Evolutionary conservation across 805 yeast species (phyloP).

Genomic region (Candida easanensis): DNA sequence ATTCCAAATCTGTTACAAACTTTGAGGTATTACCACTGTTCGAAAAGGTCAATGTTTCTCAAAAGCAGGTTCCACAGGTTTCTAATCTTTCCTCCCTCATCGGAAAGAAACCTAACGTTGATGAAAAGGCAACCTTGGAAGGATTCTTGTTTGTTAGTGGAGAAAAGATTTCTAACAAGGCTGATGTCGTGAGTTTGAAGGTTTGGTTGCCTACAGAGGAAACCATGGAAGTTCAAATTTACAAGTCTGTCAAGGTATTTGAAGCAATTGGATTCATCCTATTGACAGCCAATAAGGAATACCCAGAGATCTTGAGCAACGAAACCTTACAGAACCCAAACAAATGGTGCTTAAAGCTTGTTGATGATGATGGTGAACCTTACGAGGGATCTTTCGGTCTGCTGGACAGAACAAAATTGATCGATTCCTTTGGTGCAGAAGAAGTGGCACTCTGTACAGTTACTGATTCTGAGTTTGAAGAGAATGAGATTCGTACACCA

Average conservation of each 20-base stretch:
- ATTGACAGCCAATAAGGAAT: slow-evolving; percentile 17
- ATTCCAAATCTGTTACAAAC: slow-evolving; percentile 6
- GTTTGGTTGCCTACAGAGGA: slow-evolving; percentile 27
- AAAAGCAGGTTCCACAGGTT: not conserved
- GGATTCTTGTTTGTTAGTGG: slow-evolving; percentile 39
- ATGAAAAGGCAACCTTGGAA: slow-evolving; percentile 39
- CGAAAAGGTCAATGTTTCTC: slow-evolving; percentile 3
- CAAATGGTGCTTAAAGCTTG: slow-evolving; percentile 72
- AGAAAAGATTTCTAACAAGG: slow-evolving; percentile 22
- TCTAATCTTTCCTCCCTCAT: slow-evolving; percentile 46
- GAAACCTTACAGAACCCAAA: slow-evolving; percentile 46
- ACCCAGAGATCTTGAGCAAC: slow-evolving; percentile 8
- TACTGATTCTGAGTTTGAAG: slow-evolving; percentile 37
- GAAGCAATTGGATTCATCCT: slow-evolving; percentile 56
- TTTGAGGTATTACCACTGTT: not conserved
- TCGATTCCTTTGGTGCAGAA: slow-evolving; percentile 73
- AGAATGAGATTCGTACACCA: slow-evolving; percentile 54
- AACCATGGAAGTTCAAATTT: slow-evolving; percentile 27
- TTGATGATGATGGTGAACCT: slow-evolving; percentile 92
- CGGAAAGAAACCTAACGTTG: slow-evolving; percentile 29
- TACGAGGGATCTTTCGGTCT: slow-evolving; percentile 91
- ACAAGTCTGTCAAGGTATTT: slow-evolving; percentile 42
- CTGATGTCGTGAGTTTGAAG: slow-evolving; percentile 23
- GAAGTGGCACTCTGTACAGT: slow-evolving; percentile 78
- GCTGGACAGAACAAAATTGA: slow-evolving; percentile 61